Percentiles rank a stretch among this genome's conserved stretches.
Conservation (phyloP, 2,329 filamentous ascomycete genomes). For the Talaromyces funiculosus region DNA sequence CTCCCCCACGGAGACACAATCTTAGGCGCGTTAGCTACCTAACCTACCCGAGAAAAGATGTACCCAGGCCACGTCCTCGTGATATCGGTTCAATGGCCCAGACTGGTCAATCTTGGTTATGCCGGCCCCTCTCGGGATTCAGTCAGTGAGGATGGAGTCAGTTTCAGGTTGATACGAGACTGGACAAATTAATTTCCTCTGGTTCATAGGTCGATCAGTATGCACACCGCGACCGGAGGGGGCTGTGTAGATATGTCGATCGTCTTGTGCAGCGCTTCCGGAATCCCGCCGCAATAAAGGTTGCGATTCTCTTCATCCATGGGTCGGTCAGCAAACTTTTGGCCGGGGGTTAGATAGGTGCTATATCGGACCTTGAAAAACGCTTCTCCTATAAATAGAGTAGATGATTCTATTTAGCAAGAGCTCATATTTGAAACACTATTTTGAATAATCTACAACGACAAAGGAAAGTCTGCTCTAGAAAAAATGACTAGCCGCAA, state of each 20-base stretch:
- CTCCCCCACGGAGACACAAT: not conserved
- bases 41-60: not conserved
- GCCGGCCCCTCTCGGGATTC: not conserved
- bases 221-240: not conserved
- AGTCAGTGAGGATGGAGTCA: no score
- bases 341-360: not conserved
- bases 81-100: not conserved
- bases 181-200: not conserved
- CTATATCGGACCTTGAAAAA: not conserved
- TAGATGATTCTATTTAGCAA: not conserved
- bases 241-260: not conserved
- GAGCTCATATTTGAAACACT: not conserved
- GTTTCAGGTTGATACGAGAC: not conserved
- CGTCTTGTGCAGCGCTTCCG: not conserved
- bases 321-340: not conserved
- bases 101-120: not conserved
- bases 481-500: constrained; percentile 8
- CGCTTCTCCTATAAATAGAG: not conserved
- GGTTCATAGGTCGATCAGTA: not conserved
- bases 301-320: not conserved
- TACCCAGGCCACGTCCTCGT: not conserved
- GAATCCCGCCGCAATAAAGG: not conserved
- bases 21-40: not conserved
- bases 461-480: constrained; percentile 14
- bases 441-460: constrained; percentile 12